Conservation (phyloP, 106 monocot genomes). For the Dendrobium catenatum region DNA sequence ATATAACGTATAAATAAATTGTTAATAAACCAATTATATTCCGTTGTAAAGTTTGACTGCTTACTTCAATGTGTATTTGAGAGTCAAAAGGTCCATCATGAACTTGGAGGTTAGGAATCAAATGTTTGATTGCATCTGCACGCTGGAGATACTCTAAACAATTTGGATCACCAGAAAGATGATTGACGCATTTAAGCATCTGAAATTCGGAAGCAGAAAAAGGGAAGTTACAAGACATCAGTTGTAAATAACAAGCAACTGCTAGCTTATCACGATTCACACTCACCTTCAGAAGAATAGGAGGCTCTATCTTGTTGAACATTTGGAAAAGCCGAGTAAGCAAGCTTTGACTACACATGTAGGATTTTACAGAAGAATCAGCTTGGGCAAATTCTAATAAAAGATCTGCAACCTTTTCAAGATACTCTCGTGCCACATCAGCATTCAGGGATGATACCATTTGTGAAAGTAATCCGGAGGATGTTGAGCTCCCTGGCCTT, state of each 20-base stretch:
- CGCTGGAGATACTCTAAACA: constrained; percentile 67
- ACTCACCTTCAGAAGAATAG: constrained; percentile 57
- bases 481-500: constrained; percentile 62
- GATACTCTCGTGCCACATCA: constrained; percentile 76
- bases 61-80: constrained; percentile 69
- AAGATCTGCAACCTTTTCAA: constrained; percentile 53
- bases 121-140: constrained; percentile 70
- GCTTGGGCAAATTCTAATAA: constrained; percentile 50
- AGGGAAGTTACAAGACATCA: neutral
- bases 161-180: constrained; percentile 62
- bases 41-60: neutral
- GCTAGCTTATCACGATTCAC: neutral
- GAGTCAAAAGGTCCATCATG: constrained; percentile 47
- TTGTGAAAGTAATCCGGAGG: constrained; percentile 62
- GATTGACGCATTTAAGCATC: constrained; percentile 69
- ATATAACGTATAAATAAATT: neutral
- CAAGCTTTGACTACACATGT: constrained; percentile 73
- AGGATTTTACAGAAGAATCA: constrained; percentile 49
- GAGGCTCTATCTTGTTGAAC: constrained; percentile 72
- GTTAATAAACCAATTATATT: neutral
- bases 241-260: neutral
- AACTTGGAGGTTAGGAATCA: constrained; percentile 71
- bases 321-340: constrained; percentile 71
- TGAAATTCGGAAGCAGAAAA: constrained; percentile 9
- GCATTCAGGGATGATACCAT: constrained; percentile 56